A percentile compares a stretch with the other conserved stretches of the same genome.
Evolutionary conservation across 306 rosid species (phyloP).

Genomic region (Malus sieversii): DNA sequence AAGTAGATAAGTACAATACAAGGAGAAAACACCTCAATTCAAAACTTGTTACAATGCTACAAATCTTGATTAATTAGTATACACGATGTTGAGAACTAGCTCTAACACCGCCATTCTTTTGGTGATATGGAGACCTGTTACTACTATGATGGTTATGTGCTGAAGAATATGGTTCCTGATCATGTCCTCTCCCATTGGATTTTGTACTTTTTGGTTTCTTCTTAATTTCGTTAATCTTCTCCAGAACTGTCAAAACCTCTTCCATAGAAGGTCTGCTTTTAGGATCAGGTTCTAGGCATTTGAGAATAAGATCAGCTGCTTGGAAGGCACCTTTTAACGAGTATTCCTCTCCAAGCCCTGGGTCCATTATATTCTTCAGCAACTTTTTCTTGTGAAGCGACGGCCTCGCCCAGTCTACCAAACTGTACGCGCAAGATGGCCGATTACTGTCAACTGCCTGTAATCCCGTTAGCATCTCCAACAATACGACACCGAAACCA

Average conservation of each 20-base stretch:
- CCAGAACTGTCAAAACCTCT: conserved; percentile 33
- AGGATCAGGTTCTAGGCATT: conserved; percentile 53
- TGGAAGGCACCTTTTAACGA: conserved; percentile 33
- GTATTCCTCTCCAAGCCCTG: conserved; percentile 23
- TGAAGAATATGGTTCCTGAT: not conserved
- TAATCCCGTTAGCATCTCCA: conserved; percentile 62
- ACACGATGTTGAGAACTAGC: not conserved
- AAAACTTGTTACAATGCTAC: not conserved
- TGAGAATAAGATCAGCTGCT: conserved; percentile 35
- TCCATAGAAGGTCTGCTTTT: conserved; percentile 63
- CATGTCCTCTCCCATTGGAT: not conserved
- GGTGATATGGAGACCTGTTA: conserved; percentile 1
- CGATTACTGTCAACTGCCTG: conserved; percentile 43
- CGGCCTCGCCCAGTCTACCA: conserved; percentile 36
- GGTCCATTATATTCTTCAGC: conserved; percentile 46
- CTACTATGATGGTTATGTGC: not conserved
- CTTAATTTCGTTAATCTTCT: conserved; percentile 18
- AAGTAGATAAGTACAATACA: no score
- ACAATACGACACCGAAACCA: conserved; percentile 82
- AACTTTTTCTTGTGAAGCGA: conserved; percentile 37
- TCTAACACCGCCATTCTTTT: no score
- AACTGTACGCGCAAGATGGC: conserved; percentile 18
- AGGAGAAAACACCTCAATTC: not conserved
- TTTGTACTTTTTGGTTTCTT: conserved; percentile 29
- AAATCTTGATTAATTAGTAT: not conserved